Conservation (phyloP, 352 stramenopile species). For the Globisporangium mamillatum region DNA sequence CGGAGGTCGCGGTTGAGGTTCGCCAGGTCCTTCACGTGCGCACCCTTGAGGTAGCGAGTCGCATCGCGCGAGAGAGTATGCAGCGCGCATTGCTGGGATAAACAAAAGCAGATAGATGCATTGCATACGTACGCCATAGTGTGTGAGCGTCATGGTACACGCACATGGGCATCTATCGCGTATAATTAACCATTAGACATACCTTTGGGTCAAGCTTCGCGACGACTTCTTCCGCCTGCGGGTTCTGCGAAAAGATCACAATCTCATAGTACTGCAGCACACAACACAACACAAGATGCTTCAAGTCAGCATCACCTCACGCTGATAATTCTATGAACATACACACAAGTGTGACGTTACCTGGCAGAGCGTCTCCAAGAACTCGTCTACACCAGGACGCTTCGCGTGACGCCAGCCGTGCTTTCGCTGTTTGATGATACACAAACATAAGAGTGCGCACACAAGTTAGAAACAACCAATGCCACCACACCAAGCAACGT, state of each 20-base stretch:
- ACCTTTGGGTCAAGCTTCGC: conserved; percentile 79
- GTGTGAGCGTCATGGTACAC: not conserved
- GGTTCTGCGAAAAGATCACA: conserved; percentile 87
- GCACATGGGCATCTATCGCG: too few species aligned
- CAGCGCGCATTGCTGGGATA: conserved; percentile 57
- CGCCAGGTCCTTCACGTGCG: conserved; percentile 81
- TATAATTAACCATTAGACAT: not conserved
- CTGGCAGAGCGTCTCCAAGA: conserved; percentile 77
- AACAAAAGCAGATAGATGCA: not conserved
- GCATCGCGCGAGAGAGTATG: conserved; percentile 79
- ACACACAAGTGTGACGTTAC: conserved; percentile 14
- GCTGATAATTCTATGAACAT: not conserved
- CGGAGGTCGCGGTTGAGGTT: conserved; percentile 79
- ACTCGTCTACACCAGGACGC: conserved; percentile 82
- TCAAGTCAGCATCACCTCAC: not conserved
- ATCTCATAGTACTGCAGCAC: conserved; percentile 77
- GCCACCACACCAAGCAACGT: not conserved
- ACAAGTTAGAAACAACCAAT: conserved; percentile 4
- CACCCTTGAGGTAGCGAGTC: conserved; percentile 79
- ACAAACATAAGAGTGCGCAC: not conserved
- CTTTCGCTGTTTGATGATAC: conserved; percentile 50
- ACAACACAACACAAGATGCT: not conserved
- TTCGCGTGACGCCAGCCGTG: conserved; percentile 87
- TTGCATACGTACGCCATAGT: not conserved
- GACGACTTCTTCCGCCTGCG: conserved; percentile 77